These are phyloP conservation scores for Tuber umbilicatum DNA, from an alignment of 495 filamentous ascomycete genomes.

Conservation along the genomic window DNA sequence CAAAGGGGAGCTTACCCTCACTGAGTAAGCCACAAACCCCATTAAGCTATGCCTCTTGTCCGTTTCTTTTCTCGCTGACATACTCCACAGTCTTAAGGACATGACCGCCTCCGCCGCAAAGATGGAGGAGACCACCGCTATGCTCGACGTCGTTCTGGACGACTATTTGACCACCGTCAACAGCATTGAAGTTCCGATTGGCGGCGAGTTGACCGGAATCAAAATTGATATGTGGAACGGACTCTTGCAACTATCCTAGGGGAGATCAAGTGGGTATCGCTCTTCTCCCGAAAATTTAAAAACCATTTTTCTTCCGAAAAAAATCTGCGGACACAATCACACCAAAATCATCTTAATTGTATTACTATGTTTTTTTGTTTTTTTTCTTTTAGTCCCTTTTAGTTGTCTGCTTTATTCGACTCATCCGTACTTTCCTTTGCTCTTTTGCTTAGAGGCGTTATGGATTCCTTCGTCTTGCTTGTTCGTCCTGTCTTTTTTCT, in stretches of 20 bases:
- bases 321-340: not conserved
- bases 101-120: conserved; percentile 35
- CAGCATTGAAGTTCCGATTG: conserved; percentile 25
- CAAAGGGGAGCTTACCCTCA: conserved; percentile 33
- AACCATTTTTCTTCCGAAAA: not conserved
- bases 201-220: conserved; percentile 32
- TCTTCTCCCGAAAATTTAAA: not conserved
- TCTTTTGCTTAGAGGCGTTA: conserved; percentile 25
- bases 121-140: conserved; percentile 33
- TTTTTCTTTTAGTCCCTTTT: conserved; percentile 11
- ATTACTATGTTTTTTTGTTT: conserved; percentile 20
- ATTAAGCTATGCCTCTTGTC: not conserved
- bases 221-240: conserved; percentile 39
- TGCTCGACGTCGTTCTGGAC: conserved; percentile 29
- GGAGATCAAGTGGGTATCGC: not conserved
- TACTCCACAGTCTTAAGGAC: conserved; percentile 24
- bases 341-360: conserved; percentile 17
- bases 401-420: conserved; percentile 25
- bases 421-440: conserved; percentile 19
- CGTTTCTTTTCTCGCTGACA: not conserved
- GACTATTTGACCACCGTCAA: conserved; percentile 29
- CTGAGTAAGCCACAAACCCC: conserved; percentile 19
- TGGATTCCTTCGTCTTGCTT: not conserved
- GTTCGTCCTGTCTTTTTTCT: not conserved
- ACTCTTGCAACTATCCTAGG: conserved; percentile 18